Conservation (phyloP, 495 filamentous ascomycete genomes). For the Schizothecium vesticola region DNA sequence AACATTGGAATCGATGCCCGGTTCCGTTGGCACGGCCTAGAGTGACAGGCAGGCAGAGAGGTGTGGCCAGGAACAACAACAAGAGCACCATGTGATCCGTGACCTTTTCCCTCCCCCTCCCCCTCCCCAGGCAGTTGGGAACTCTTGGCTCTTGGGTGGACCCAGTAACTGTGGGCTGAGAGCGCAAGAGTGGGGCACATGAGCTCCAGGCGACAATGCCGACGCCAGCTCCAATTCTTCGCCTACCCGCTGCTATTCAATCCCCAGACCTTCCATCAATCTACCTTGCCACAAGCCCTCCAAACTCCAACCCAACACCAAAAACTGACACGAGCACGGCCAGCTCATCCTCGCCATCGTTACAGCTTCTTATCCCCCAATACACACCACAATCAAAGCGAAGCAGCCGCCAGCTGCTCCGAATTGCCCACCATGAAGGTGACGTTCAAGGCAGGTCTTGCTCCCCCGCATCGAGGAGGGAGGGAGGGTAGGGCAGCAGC, state of each 20-base stretch:
- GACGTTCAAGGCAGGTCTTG: slow-evolving; percentile 43
- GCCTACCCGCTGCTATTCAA: neutral
- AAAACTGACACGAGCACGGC: neutral
- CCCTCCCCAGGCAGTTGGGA: neutral
- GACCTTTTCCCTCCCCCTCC: neutral
- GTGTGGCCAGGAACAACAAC: neutral
- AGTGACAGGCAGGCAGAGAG: neutral
- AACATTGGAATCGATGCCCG: neutral
- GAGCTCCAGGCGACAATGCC: slow-evolving; percentile 6
- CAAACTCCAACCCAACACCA: slow-evolving; percentile 3
- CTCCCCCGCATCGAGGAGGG: slow-evolving; percentile 1
- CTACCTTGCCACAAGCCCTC: neutral
- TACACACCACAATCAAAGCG: neutral
- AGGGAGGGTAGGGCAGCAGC: neutral
- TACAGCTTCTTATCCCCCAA: slow-evolving; percentile 3
- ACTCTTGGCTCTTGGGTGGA: neutral
- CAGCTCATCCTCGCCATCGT: slow-evolving; percentile 2
- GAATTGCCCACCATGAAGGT: slow-evolving; percentile 44
- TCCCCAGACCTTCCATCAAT: neutral
- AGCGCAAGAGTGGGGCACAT: slow-evolving; percentile 6
- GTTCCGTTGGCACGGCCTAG: neutral
- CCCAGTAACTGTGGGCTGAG: neutral
- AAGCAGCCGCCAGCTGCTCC: slow-evolving; percentile 30
- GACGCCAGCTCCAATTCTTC: slow-evolving; percentile 16
- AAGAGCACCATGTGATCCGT: neutral